Evolutionary conservation across 2,329 filamentous ascomycete genomes (phyloP).

Genomic region (Intubia oerlemansii): DNA sequence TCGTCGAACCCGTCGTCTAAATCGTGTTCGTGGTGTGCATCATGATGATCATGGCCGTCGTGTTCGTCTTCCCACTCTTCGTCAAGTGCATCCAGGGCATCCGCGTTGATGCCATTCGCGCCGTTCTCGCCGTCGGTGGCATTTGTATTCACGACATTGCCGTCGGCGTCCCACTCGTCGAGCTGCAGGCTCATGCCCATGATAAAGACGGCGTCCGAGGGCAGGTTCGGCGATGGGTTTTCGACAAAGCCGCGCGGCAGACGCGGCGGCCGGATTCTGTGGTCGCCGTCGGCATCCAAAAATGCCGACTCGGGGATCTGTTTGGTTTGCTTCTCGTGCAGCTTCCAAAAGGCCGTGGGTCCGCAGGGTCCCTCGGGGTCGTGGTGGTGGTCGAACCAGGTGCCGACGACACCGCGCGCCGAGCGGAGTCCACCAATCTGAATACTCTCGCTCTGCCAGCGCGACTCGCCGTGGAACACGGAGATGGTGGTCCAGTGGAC

Average conservation of each 20-base stretch:
- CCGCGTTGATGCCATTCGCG: too few species aligned
- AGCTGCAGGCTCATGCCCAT: too few species aligned
- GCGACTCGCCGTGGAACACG: slow-evolving; percentile 39
- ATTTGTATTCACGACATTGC: too few species aligned
- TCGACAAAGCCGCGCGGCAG: too few species aligned
- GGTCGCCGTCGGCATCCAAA: too few species aligned
- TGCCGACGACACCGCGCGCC: slow-evolving; percentile 46
- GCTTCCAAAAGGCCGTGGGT: slow-evolving; percentile 62
- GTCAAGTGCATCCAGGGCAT: too few species aligned
- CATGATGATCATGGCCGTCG: not conserved
- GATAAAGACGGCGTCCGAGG: too few species aligned
- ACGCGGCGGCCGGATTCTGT: too few species aligned
- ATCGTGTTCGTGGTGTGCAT: not conserved
- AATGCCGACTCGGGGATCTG: not conserved
- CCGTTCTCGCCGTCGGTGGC: too few species aligned
- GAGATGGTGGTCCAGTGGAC: slow-evolving; percentile 55
- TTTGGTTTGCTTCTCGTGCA: slow-evolving; percentile 13
- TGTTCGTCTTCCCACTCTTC: slow-evolving; percentile 9
- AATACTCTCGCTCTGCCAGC: slow-evolving; percentile 58
- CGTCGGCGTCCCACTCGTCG: too few species aligned
- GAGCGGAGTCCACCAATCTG: slow-evolving; percentile 48
- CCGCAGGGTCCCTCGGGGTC: slow-evolving; percentile 44
- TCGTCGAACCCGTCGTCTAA: too few species aligned
- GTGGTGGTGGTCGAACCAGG: slow-evolving; percentile 62
- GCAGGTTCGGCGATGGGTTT: too few species aligned